Percentiles rank a stretch among this genome's conserved stretches.
Evolutionary conservation across 2,329 filamentous ascomycete species (phyloP).

Genomic region (Colletotrichum tanaceti): DNA sequence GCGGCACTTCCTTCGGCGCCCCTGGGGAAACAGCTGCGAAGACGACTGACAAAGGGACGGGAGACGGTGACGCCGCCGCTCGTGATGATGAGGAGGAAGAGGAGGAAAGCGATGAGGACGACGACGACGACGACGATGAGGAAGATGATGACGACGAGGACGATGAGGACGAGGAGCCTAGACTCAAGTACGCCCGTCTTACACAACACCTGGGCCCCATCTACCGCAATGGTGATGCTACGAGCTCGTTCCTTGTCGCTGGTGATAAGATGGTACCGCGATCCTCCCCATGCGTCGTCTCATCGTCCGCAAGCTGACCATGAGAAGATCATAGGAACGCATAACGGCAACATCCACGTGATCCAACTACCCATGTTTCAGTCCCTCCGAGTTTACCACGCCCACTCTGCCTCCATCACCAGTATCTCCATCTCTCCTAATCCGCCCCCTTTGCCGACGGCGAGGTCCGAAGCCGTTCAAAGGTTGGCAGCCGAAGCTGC

Average conservation of each 20-base stretch:
- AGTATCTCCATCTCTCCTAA: conserved; percentile 90
- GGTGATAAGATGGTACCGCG: conserved; percentile 92
- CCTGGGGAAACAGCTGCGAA: conserved; percentile 24
- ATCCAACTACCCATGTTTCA: conserved; percentile 86
- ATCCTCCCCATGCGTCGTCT: conserved; percentile 3
- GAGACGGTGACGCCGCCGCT: conserved; percentile 44
- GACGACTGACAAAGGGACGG: conserved; percentile 40
- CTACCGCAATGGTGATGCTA: conserved; percentile 95
- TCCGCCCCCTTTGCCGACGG: conserved; percentile 66
- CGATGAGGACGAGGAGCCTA: conserved; percentile 89
- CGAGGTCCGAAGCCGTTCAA: conserved; percentile 55
- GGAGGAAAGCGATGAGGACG: conserved; percentile 44
- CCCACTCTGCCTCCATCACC: conserved; percentile 91
- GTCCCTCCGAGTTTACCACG: conserved; percentile 86
- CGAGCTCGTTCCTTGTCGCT: conserved; percentile 87
- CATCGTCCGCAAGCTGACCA: conserved; percentile 44
- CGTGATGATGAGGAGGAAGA: conserved; percentile 40
- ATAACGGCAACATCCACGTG: conserved; percentile 96
- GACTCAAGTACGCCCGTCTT: conserved; percentile 90
- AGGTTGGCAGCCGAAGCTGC: conserved; percentile 52
- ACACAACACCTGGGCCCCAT: conserved; percentile 83
- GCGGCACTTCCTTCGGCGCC: conserved; percentile 1
- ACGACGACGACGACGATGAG: conserved; percentile 57
- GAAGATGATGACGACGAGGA: conserved; percentile 62
- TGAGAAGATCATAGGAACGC: conserved; percentile 84